Evolutionary conservation across 2,329 filamentous ascomycete species (phyloP), one percentile per base, ranked within the genome.

Genomic region (Stagonosporopsis vannaccii): DNA sequence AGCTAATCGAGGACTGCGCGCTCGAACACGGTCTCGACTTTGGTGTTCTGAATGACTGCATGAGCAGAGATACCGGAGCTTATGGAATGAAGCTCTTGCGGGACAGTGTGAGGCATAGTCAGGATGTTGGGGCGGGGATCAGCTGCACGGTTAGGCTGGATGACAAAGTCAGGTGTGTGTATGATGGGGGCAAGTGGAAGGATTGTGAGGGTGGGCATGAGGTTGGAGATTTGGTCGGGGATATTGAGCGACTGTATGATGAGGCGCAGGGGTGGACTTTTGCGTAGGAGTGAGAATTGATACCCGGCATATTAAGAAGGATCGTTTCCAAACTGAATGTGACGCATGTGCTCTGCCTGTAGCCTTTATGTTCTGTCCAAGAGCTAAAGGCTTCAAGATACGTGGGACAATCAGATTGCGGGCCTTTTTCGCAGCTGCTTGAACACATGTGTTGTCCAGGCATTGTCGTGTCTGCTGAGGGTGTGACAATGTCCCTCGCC

Each of bases 21-120:
- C 81, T 97, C 46, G 92, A 98, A 77, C 91, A 97, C 71, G 92
- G 91, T 25, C 87, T 98, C 44, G 89, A 95, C 69, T 92, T 97
- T 73, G 83, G 87, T 23, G 82, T 85, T 61, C 78, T 99, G 51
- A 96, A 98, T 75, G 82, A 89, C 19, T 99, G 95, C 74, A 88
- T 91, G 39, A 88, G 88, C 36, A 82, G 85, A 59, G 89, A 96
- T 56, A 86, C 92, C 64, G 91, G 91, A 26, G 87, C 85, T 1
- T 84, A 87, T 57, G 90, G 88, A 3, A 80, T 91, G 65, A 81
- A 83, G 1, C 77, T 93, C 80, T 77, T 95, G 58, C 81, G 89
- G 53, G 77, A 83, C 41, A 92, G 90, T 72, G 87, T 92, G 30
- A 75, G 84, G 69, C 84, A 86, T 62, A 89, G 82, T 56, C 81